Base-by-base conservation (phyloP, 768 basidiomycete genomes). In the Saitozyma sp. region DNA sequence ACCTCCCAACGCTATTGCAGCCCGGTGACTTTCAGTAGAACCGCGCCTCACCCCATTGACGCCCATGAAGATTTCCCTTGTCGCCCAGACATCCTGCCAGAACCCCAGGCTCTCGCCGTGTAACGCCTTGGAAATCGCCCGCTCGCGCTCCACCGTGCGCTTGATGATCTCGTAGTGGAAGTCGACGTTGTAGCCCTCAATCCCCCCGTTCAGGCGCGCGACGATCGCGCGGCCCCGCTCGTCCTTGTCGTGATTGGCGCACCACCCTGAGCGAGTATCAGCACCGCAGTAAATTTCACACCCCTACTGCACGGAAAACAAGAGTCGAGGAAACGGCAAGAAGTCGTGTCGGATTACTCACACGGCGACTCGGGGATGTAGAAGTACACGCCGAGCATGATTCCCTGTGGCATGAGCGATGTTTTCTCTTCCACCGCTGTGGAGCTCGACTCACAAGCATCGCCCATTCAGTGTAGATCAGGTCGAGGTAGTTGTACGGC, bases 381-480 rank as follows among this genome's bases (percentile, higher is more conserved):
- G 7, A 63, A 9, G 51, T 56, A 64, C 9, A 67, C 54, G 11
- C 56, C 20, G 16, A 59, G 51, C 61, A 69, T 59, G 11, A 65
- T 17, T 45, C 54, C 69, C 41, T 56, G 43, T 13, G 9, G 37
- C 43, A 62, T 48, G 56, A 54, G 46, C 40, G 54, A 52, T 29
- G 46, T 17, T 48, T 52, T 29, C 8, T 3, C 3, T 14, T 3
- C 6, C 11, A 46, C 3, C 45, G n/a, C 11, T 17, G n/a, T 46
- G 45, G 6, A 13, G 13, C n/a, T 46, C 13, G n/a, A 46, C 45
- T 46, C n/a, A 46, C 45, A 46, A 46, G 45, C 59, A 66, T 61
- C 6, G 67, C 70, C 60, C 61, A 75, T 62, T 75, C 64, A 16
- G 68, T 65, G 48, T 72, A 72, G 54, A 75, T 71, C 8, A 65